A percentile compares a stretch with the other conserved stretches of the same genome.
These are phyloP conservation scores for Pyrenula aspistea DNA, from an alignment of 495 filamentous ascomycete genomes.

Conservation along the genomic window DNA sequence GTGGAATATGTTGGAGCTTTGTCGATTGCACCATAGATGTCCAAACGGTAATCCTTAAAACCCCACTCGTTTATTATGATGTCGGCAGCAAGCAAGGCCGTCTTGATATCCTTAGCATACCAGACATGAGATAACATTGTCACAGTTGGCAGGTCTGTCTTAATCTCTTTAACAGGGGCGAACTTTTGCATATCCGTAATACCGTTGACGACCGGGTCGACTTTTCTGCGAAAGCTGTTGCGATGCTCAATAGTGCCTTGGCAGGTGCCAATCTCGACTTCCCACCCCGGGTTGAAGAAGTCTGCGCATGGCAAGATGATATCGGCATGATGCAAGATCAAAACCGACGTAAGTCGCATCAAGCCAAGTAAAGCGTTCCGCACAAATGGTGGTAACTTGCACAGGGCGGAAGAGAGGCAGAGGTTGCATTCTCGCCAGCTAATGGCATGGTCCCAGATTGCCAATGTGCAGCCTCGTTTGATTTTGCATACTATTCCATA, in stretches of 20 bases:
- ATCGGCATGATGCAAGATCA: slow-evolving; percentile 53
- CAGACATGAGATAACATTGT: slow-evolving; percentile 55
- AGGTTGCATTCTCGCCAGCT: slow-evolving; percentile 52
- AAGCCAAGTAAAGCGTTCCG: slow-evolving; percentile 42
- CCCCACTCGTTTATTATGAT: slow-evolving; percentile 57
- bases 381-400: slow-evolving; percentile 44
- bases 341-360: slow-evolving; percentile 44
- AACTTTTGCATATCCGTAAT: slow-evolving; percentile 57
- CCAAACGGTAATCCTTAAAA: slow-evolving; percentile 48
- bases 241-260: slow-evolving; percentile 46
- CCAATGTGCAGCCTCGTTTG: slow-evolving; percentile 44
- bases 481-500: slow-evolving; percentile 59
- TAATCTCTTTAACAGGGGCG: slow-evolving; percentile 44
- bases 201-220: slow-evolving; percentile 58
- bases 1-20: slow-evolving; percentile 48
- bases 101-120: slow-evolving; percentile 58
- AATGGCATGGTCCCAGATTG: slow-evolving; percentile 61
- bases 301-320: slow-evolving; percentile 52
- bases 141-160: slow-evolving; percentile 44
- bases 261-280: slow-evolving; percentile 51
- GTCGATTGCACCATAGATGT: slow-evolving; percentile 52
- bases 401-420: slow-evolving; percentile 47
- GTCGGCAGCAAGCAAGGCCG: slow-evolving; percentile 48
- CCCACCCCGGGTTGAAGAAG: slow-evolving; percentile 59
- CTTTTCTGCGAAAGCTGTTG: slow-evolving; percentile 46